Evolutionary conservation across 2,329 filamentous ascomycete genomes (phyloP).

Genomic region (Cercospora citrullina): DNA sequence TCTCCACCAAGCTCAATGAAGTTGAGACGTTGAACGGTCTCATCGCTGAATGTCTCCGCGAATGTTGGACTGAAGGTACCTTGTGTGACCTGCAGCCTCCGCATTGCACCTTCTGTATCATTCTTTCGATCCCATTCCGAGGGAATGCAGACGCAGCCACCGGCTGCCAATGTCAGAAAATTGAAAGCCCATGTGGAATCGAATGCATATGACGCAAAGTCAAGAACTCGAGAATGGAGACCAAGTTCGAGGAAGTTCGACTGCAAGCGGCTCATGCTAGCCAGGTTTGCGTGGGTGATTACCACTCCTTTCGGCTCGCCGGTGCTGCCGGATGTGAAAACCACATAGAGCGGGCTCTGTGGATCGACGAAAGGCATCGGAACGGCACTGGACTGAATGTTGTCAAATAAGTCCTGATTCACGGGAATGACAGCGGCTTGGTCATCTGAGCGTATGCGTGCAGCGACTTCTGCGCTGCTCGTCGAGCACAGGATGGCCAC

Average conservation of each 20-base stretch:
- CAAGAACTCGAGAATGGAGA: background rate
- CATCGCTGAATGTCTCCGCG: background rate
- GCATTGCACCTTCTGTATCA: background rate
- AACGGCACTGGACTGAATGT: background rate
- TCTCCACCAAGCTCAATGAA: constrained; percentile 13
- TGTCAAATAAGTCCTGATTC: background rate
- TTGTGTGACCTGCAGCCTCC: background rate
- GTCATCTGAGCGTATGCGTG: background rate
- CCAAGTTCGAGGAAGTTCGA: background rate
- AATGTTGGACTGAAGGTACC: constrained; percentile 5
- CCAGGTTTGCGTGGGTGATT: background rate
- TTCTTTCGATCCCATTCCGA: background rate
- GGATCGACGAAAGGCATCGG: background rate
- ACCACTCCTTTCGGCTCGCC: constrained; percentile 18
- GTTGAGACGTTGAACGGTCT: background rate
- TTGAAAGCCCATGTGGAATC: background rate
- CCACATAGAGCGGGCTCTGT: background rate
- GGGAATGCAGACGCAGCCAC: constrained; percentile 1
- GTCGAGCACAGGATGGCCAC: background rate
- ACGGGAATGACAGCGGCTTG: background rate
- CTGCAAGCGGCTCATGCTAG: background rate
- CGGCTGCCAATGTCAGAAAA: background rate
- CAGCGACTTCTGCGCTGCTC: background rate
- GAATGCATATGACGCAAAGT: background rate
- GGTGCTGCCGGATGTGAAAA: constrained; percentile 16